Percentiles rank a stretch among this genome's conserved stretches.
Evolutionary conservation across 768 basidiomycete genomes (phyloP).

Genomic region (Russula foetens): DNA sequence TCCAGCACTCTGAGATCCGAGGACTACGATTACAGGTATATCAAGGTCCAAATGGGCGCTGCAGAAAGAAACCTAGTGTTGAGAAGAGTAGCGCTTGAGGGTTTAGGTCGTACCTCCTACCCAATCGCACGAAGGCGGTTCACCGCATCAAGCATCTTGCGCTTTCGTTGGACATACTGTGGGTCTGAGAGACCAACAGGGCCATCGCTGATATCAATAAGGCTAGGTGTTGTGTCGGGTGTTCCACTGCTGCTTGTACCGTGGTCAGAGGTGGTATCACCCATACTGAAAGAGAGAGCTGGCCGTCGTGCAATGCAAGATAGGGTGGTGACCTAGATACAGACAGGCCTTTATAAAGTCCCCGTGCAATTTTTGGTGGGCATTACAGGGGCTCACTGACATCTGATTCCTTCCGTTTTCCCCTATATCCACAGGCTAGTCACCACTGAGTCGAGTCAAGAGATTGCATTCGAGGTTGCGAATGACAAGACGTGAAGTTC

Average conservation of each 20-base stretch:
- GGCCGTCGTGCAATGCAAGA: too few species aligned
- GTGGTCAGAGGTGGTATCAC: neutral
- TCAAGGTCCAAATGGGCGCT: conserved; percentile 67
- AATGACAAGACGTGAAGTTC: too few species aligned
- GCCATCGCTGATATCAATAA: neutral
- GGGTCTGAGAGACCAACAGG: conserved; percentile 49
- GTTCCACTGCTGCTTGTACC: neutral
- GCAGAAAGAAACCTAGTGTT: neutral
- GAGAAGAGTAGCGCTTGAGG: conserved; percentile 1
- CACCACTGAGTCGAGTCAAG: too few species aligned
- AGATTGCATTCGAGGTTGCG: too few species aligned
- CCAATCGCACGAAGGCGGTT: conserved; percentile 57
- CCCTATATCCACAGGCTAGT: too few species aligned
- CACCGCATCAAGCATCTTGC: conserved; percentile 48
- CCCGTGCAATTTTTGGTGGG: too few species aligned
- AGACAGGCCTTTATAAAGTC: too few species aligned
- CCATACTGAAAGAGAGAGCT: too few species aligned
- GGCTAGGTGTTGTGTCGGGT: neutral
- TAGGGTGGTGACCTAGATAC: too few species aligned
- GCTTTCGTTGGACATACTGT: conserved; percentile 33
- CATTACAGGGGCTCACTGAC: too few species aligned
- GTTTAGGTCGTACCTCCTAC: conserved; percentile 27
- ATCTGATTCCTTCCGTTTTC: too few species aligned
- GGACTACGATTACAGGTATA: conserved; percentile 63
- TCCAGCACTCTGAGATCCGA: conserved; percentile 66